phyloP scores from a whole-genome alignment of 306 rosid genomes.

The Vigna nakashimae region DNA sequence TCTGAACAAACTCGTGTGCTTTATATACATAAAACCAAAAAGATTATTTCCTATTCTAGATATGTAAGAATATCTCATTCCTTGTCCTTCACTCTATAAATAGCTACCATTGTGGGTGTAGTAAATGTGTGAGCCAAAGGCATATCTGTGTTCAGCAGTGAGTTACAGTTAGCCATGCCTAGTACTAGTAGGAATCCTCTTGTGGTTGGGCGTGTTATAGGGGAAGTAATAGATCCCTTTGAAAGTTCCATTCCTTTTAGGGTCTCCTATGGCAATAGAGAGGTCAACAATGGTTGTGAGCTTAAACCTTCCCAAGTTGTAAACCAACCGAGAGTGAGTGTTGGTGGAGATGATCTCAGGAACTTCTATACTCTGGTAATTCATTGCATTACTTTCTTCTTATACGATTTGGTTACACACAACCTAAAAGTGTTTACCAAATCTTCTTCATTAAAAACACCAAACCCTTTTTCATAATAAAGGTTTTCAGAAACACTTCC shows the following conservation, averaged over 20 bases:
- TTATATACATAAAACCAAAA: no score
- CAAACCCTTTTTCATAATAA: no score
- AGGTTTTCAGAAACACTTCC: no score
- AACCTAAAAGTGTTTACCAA: no score
- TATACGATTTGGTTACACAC: no score
- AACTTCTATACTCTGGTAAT: constrained; percentile 49
- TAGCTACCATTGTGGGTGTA: no score
- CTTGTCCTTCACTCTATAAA: no score
- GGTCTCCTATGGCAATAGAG: constrained; percentile 42
- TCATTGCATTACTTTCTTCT: constrained; percentile 8
- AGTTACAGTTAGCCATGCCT: constrained; percentile 8
- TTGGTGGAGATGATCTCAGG: constrained; percentile 58
- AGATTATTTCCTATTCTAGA: no score
- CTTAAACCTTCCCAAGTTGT: constrained; percentile 49
- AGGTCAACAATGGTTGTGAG: constrained; percentile 48
- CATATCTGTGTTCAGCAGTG: neutral
- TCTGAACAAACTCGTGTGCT: no score
- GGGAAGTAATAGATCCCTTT: constrained; percentile 54
- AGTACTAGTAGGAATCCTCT: constrained; percentile 45
- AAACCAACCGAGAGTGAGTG: constrained; percentile 43
- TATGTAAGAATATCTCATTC: no score
- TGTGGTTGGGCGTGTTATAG: constrained; percentile 52
- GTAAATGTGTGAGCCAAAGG: no score
- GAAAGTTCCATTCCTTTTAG: constrained; percentile 35
- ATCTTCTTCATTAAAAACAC: no score